phyloP scores from a whole-genome alignment of 257 asterid species.

The Solanum corneliomulleri region DNA sequence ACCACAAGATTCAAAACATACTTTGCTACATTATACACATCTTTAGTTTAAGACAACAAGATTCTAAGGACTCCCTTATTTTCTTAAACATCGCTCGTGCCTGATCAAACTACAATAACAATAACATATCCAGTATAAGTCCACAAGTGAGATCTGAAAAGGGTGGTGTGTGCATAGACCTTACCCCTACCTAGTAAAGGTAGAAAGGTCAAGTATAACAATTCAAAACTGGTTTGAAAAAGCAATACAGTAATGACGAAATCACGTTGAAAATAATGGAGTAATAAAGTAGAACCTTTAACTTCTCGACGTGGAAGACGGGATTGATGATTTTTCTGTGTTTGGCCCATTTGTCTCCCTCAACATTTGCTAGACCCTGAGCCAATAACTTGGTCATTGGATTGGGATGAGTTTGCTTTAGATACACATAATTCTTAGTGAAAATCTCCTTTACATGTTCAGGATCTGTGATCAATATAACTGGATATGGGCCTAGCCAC shows the following conservation, averaged over 20 bases:
- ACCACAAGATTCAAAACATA: background rate
- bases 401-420: conserved; percentile 14
- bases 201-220: background rate
- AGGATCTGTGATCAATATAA: conserved; percentile 22
- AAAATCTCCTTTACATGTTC: conserved; percentile 40
- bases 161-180: background rate
- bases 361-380: conserved; percentile 19
- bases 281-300: background rate
- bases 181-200: background rate
- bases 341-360: conserved; percentile 46
- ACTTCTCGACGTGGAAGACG: background rate
- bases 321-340: conserved; percentile 32
- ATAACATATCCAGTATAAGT: background rate
- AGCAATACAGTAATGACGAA: background rate
- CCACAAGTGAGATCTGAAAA: background rate
- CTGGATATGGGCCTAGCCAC: conserved; percentile 54
- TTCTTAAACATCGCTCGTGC: background rate
- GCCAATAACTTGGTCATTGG: conserved; percentile 26
- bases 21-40: background rate
- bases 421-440: conserved; percentile 12
- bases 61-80: background rate
- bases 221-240: background rate
- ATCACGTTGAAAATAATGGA: background rate
- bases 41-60: background rate
- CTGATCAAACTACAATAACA: background rate